Evolutionary conservation across 306 rosid species (phyloP).

Genomic region (Cucumis hystrix): DNA sequence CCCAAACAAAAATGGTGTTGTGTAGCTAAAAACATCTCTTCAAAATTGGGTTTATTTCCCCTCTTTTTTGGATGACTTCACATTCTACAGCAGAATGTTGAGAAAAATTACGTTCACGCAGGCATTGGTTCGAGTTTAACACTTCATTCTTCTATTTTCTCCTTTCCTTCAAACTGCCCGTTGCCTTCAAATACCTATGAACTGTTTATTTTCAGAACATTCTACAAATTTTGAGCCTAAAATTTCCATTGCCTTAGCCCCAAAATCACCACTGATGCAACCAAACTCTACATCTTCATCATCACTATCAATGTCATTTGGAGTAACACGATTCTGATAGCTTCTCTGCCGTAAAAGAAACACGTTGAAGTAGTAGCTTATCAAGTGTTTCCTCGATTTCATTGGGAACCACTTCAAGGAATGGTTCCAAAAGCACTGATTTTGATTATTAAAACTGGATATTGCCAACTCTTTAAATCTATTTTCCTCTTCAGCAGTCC

Average conservation of each 20-base stretch:
- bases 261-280: conserved; percentile 39
- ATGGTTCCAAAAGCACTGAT: conserved; percentile 18
- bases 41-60: background rate
- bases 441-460: conserved; percentile 9
- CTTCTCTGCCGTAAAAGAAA: conserved; percentile 51
- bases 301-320: conserved; percentile 49
- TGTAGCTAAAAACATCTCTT: background rate
- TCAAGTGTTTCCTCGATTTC: conserved; percentile 44
- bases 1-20: background rate
- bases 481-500: conserved; percentile 63
- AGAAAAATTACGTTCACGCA: background rate
- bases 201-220: conserved; percentile 45
- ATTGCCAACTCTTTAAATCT: conserved; percentile 47
- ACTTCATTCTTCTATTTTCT: background rate
- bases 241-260: conserved; percentile 27
- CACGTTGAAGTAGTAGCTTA: conserved; percentile 77
- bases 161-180: background rate
- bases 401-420: conserved; percentile 33
- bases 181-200: conserved; percentile 16
- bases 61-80: background rate
- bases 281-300: conserved; percentile 74
- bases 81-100: background rate
- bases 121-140: background rate
- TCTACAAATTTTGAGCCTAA: conserved; percentile 14
- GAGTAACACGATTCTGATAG: conserved; percentile 80